Percentiles rank a stretch among this genome's conserved stretches.
Conservation (phyloP, 805 yeast genomes). For the Ogataea populi-albae region DNA sequence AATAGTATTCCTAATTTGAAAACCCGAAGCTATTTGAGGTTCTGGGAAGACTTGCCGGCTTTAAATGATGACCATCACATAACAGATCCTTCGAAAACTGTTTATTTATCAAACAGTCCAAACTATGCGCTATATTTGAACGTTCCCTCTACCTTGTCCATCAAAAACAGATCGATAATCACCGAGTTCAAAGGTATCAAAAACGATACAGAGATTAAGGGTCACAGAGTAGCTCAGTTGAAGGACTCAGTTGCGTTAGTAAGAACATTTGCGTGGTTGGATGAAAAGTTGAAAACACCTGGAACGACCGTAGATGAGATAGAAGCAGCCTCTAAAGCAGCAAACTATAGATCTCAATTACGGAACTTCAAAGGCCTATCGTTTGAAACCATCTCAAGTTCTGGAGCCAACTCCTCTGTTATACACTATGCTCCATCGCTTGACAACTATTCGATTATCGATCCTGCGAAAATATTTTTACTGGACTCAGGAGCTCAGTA, state of each 20-base stretch:
- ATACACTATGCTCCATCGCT: slow-evolving; percentile 73
- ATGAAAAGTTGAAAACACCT: slow-evolving; percentile 41
- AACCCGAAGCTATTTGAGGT: slow-evolving; percentile 51
- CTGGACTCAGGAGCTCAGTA: slow-evolving; percentile 92
- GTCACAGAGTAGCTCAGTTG: slow-evolving; percentile 72
- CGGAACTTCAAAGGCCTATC: slow-evolving; percentile 62
- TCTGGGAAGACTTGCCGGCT: slow-evolving; percentile 54
- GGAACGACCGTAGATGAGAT: slow-evolving; percentile 49
- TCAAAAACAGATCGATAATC: slow-evolving; percentile 33
- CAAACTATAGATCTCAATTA: slow-evolving; percentile 41
- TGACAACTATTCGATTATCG: slow-evolving; percentile 56
- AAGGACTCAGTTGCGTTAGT: slow-evolving; percentile 80
- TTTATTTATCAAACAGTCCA: slow-evolving; percentile 25
- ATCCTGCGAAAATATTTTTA: slow-evolving; percentile 66
- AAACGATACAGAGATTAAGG: slow-evolving; percentile 66
- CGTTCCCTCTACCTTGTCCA: slow-evolving; percentile 24
- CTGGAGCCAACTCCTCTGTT: slow-evolving; percentile 73
- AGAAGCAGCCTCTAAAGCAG: slow-evolving; percentile 53
- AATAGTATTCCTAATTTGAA: slow-evolving; percentile 26
- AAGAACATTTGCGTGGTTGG: slow-evolving; percentile 81
- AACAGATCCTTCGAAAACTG: slow-evolving; percentile 3
- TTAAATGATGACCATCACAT: slow-evolving; percentile 10
- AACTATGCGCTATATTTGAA: slow-evolving; percentile 28
- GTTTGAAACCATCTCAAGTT: slow-evolving; percentile 72
- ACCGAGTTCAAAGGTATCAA: slow-evolving; percentile 71